phyloP scores from a whole-genome alignment of 2,329 filamentous ascomycete species.

The Epichloe festucae region DNA sequence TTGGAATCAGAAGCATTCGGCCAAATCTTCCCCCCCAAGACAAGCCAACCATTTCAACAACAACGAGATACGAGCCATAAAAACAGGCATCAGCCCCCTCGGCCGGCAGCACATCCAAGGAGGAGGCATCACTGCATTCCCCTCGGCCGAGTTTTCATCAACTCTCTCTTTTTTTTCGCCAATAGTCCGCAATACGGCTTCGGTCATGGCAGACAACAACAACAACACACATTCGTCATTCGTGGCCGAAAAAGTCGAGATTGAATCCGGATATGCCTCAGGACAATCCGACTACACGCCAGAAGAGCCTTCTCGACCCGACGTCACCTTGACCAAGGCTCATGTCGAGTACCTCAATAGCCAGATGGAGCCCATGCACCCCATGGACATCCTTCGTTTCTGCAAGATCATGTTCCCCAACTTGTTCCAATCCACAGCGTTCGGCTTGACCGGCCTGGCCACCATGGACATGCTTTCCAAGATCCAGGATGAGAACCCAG shows the following conservation, averaged over 20 bases:
- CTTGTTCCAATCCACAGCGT: constrained; percentile 77
- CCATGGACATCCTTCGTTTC: constrained; percentile 86
- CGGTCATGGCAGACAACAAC: constrained; percentile 22
- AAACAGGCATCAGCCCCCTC: neutral
- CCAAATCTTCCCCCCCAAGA: neutral
- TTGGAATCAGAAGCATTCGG: neutral
- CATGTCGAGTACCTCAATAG: constrained; percentile 86
- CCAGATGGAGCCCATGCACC: constrained; percentile 76
- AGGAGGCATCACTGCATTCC: neutral
- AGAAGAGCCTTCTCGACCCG: constrained; percentile 40
- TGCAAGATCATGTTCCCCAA: constrained; percentile 81
- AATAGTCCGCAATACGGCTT: neutral
- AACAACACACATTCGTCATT: constrained; percentile 27
- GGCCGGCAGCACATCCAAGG: neutral
- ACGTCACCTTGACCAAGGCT: constrained; percentile 72
- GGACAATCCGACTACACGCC: constrained; percentile 27
- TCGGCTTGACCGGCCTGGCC: constrained; percentile 67
- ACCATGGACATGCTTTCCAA: constrained; percentile 79
- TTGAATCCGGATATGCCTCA: constrained; percentile 81
- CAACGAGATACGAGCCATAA: neutral
- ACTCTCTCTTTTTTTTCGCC: no score
- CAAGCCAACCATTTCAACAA: neutral
- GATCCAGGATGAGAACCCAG: constrained; percentile 50
- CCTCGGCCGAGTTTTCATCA: neutral
- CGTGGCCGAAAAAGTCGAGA: constrained; percentile 30